Evolutionary conservation across 1,139 yeast genomes (phyloP).

Genomic region (Geotrichum phurueaensis): DNA sequence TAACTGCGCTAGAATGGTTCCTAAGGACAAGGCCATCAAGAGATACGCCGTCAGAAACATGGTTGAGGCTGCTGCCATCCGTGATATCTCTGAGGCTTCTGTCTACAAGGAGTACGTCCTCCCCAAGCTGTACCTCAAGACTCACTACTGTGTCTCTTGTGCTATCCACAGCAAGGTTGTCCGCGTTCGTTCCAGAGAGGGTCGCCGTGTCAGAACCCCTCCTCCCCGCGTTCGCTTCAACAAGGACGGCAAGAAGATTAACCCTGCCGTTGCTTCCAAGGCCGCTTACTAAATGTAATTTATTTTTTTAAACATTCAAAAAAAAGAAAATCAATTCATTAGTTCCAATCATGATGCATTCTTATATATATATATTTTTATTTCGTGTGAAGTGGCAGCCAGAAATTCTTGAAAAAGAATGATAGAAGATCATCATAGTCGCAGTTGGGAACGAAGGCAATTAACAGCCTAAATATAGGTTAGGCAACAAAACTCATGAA

Average conservation of each 20-base stretch:
- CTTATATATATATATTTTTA: neutral
- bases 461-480: neutral
- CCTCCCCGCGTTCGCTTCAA: slow-evolving; percentile 99
- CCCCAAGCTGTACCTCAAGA: slow-evolving; percentile 99
- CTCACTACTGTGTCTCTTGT: slow-evolving; percentile 99
- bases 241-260: slow-evolving; percentile 86
- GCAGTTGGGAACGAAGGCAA: neutral
- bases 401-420: too few relatives aligned
- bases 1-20: slow-evolving; percentile 99
- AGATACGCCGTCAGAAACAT: slow-evolving; percentile 99
- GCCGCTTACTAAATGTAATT: slow-evolving; percentile 47
- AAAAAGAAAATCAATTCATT: slow-evolving; percentile 2
- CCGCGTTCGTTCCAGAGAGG: slow-evolving; percentile 98
- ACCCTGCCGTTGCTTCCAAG: slow-evolving; percentile 98
- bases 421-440: neutral
- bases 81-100: slow-evolving; percentile 99
- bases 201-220: slow-evolving; percentile 98
- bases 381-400: neutral
- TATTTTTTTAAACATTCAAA: neutral
- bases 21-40: slow-evolving; percentile 99
- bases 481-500: neutral
- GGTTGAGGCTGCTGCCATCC: slow-evolving; percentile 99
- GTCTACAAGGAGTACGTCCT: slow-evolving; percentile 98
- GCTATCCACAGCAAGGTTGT: slow-evolving; percentile 99
- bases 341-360: neutral